A percentile compares a stretch with the other conserved stretches of the same genome.
phyloP scores from a whole-genome alignment of 2,329 filamentous ascomycete genomes.

The Cladorrhinum sp. region DNA sequence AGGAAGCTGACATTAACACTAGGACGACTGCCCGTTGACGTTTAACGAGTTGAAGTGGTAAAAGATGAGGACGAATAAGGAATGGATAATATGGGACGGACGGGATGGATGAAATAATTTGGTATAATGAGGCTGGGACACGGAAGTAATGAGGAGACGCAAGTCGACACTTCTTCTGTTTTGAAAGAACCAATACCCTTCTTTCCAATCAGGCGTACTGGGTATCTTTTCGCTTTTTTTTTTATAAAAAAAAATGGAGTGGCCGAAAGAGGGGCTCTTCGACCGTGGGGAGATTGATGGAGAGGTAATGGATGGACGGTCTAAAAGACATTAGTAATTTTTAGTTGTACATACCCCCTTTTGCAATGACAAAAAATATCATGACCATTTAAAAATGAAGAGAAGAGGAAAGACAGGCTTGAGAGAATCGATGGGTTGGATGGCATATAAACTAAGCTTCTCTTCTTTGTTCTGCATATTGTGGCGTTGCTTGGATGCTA shows the following conservation, averaged over 20 bases:
- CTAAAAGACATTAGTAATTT: not conserved
- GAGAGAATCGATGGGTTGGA: no score
- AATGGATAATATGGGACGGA: not conserved
- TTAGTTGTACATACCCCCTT: not conserved
- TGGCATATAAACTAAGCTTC: no score
- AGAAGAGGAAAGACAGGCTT: not conserved
- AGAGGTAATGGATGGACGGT: not conserved
- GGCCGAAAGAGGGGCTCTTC: not conserved
- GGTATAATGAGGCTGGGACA: not conserved
- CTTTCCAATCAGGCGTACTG: not conserved
- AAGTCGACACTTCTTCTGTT: not conserved
- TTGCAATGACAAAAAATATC: not conserved
- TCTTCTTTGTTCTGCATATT: no score
- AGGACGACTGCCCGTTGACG: conserved; percentile 82
- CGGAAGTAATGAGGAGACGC: not conserved
- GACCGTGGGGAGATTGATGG: not conserved
- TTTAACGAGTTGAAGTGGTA: conserved; percentile 59
- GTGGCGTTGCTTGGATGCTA: no score
- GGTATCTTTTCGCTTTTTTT: not conserved
- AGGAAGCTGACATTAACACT: conserved; percentile 19
- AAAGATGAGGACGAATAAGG: conserved; percentile 9
- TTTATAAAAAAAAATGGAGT: not conserved
- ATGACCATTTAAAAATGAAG: not conserved
- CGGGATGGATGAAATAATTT: not conserved
- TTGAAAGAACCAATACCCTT: not conserved